These are phyloP conservation scores for Whalleya microplaca DNA, from an alignment of 2,329 filamentous ascomycete species.

Conservation along the genomic window DNA sequence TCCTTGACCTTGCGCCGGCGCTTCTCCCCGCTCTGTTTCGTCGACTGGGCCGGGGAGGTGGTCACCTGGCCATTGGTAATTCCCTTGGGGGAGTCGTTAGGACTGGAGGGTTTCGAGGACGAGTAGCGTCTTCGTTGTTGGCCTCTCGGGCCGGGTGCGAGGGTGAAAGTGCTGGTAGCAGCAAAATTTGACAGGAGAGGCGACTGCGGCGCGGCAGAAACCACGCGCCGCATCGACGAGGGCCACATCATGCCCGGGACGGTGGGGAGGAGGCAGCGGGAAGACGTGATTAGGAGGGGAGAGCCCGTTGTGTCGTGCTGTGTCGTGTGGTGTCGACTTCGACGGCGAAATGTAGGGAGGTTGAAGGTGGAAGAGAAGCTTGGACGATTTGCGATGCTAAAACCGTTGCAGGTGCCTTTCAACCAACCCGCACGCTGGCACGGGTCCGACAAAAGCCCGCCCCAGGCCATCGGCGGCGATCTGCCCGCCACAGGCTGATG, in stretches of 20 bases:
- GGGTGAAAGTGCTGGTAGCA: conserved; percentile 41
- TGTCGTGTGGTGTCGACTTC: too few relatives aligned
- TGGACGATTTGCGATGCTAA: too few relatives aligned
- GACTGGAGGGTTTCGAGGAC: conserved; percentile 65
- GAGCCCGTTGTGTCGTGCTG: too few relatives aligned
- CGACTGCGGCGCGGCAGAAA: conserved; percentile 50
- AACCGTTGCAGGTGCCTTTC: too few relatives aligned
- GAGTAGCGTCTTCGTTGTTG: conserved; percentile 60
- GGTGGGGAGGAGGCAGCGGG: background rate
- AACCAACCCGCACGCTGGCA: too few relatives aligned
- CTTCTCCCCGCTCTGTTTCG: conserved; percentile 55
- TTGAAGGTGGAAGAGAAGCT: too few relatives aligned
- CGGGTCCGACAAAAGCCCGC: background rate
- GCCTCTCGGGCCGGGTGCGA: conserved; percentile 42
- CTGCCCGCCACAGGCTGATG: too few relatives aligned
- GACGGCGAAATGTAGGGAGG: too few relatives aligned
- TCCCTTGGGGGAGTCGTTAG: conserved; percentile 59
- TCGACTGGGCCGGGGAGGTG: conserved; percentile 47
- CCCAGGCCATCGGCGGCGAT: too few relatives aligned
- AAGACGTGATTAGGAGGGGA: conserved; percentile 5
- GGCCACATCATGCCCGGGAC: conserved; percentile 51
- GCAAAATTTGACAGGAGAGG: conserved; percentile 48
- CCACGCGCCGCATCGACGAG: conserved; percentile 59
- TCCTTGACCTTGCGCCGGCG: conserved; percentile 63
- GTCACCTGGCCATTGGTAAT: conserved; percentile 55